phyloP scores from a whole-genome alignment of 2,329 filamentous ascomycete species.

The Fusarium sp. region DNA sequence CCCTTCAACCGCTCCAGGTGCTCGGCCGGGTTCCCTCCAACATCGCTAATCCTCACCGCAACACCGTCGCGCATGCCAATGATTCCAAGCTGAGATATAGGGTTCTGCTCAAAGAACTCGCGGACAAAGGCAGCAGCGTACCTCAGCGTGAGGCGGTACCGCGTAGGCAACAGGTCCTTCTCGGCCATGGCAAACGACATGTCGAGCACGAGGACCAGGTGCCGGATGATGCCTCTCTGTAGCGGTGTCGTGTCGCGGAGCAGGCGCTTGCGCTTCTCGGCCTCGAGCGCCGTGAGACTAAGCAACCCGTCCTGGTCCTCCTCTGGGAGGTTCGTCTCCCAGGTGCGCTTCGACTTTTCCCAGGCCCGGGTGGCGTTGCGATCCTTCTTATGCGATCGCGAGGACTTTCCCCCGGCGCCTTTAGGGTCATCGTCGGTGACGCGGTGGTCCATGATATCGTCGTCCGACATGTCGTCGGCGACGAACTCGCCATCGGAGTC shows the following conservation, averaged over 20 bases:
- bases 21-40: constrained; percentile 90
- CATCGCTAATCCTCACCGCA: constrained; percentile 84
- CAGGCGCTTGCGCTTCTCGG: constrained; percentile 82
- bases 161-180: constrained; percentile 91
- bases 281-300: constrained; percentile 81
- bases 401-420: constrained; percentile 42
- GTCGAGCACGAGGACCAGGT: constrained; percentile 90
- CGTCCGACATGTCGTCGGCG: constrained; percentile 70
- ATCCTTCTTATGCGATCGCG: constrained; percentile 46
- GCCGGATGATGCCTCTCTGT: constrained; percentile 97
- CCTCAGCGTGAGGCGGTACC: constrained; percentile 83
- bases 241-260: constrained; percentile 94
- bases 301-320: constrained; percentile 85
- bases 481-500: constrained; percentile 80
- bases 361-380: constrained; percentile 65
- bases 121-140: constrained; percentile 89
- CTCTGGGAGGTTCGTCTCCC: constrained; percentile 74
- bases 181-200: constrained; percentile 94
- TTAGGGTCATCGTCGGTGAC: constrained; percentile 53
- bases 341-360: constrained; percentile 74
- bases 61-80: constrained; percentile 94
- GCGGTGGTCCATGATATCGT: constrained; percentile 67
- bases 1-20: constrained; percentile 82
- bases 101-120: constrained; percentile 98
- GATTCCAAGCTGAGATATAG: constrained; percentile 93